These are phyloP conservation scores for Bipolaris bicolor DNA, from an alignment of 2,329 filamentous ascomycete genomes.

Conservation along the genomic window DNA sequence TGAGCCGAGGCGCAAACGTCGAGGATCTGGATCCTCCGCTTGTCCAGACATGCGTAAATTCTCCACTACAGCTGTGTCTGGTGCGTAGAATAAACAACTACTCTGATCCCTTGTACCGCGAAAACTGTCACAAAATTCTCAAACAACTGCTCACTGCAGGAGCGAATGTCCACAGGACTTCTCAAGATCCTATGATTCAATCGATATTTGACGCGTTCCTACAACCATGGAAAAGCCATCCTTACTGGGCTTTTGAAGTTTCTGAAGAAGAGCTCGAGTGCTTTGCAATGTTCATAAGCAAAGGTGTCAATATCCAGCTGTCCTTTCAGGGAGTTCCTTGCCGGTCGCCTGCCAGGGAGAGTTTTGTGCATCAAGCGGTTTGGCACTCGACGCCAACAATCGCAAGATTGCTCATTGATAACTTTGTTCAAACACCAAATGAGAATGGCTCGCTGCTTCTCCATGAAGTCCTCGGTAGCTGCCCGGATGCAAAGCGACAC, in stretches of 20 bases:
- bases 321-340: constrained; percentile 35
- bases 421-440: constrained; percentile 11
- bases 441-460: constrained; percentile 31
- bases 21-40: constrained; percentile 28
- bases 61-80: constrained; percentile 38
- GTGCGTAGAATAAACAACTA: constrained; percentile 32
- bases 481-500: constrained; percentile 40
- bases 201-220: constrained; percentile 37
- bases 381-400: constrained; percentile 42
- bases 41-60: constrained; percentile 14
- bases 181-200: constrained; percentile 18
- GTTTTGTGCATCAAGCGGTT: constrained; percentile 41
- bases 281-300: constrained; percentile 33
- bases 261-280: constrained; percentile 33
- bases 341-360: constrained; percentile 19
- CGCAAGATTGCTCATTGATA: constrained; percentile 34
- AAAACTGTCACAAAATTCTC: constrained; percentile 32
- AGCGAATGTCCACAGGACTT: constrained; percentile 32
- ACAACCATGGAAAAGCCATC: constrained; percentile 35
- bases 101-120: constrained; percentile 14
- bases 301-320: constrained; percentile 32
- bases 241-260: constrained; percentile 33
- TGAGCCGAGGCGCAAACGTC: constrained; percentile 37
- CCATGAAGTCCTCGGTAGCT: constrained; percentile 39
- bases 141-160: constrained; percentile 41